These are phyloP conservation scores for Talaromyces marneffei DNA, from an alignment of 2,329 filamentous ascomycete species.

Conservation along the genomic window DNA sequence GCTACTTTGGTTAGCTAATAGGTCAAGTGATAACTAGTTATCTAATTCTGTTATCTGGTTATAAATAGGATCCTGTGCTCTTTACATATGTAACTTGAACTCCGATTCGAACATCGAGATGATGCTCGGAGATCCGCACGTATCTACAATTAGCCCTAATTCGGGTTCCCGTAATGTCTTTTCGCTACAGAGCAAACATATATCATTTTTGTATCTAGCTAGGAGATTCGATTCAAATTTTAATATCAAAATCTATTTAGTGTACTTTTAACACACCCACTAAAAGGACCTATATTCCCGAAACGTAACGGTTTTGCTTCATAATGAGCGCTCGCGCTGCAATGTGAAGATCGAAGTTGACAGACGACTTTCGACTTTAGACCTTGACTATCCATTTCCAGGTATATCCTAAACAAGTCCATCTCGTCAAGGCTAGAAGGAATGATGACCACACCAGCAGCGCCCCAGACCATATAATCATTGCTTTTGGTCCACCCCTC, in stretches of 20 bases:
- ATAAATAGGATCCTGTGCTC: not conserved
- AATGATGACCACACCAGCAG: constrained; percentile 35
- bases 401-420: constrained; percentile 35
- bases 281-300: not conserved
- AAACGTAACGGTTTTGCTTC: not conserved
- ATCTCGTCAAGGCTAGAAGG: constrained; percentile 31
- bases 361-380: constrained; percentile 14
- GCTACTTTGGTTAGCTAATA: not conserved
- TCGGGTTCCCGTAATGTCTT: not conserved
- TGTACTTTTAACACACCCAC: too few relatives aligned
- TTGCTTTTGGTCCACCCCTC: constrained; percentile 39
- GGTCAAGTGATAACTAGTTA: not conserved
- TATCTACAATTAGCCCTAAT: not conserved
- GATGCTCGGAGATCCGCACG: not conserved
- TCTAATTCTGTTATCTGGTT: too few relatives aligned
- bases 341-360: not conserved
- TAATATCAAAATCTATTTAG: too few relatives aligned
- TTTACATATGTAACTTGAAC: not conserved
- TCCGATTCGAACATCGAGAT: not conserved
- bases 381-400: constrained; percentile 36
- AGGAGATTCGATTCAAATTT: too few relatives aligned
- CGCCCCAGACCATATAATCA: constrained; percentile 44
- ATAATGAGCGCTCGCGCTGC: not conserved
- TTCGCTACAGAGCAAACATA: too few relatives aligned
- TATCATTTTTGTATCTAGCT: too few relatives aligned